Conservation (phyloP, 768 basidiomycete genomes). For the Agaricus blazei region DNA sequence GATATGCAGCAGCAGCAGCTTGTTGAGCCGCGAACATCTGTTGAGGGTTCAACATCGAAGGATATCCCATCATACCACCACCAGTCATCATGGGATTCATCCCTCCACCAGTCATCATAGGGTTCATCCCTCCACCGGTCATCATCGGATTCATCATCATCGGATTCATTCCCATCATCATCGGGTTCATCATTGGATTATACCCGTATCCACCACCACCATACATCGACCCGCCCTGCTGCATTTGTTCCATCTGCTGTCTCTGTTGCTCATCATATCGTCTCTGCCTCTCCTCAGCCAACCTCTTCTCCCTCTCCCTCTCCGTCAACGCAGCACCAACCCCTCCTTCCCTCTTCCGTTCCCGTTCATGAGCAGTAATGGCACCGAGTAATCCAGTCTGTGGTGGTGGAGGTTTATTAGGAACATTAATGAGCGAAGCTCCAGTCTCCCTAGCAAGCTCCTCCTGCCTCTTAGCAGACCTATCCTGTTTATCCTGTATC, state of each 20-base stretch:
- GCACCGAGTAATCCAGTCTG: slow-evolving; percentile 95
- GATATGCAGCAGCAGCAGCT: slow-evolving; percentile 82
- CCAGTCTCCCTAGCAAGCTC: slow-evolving; percentile 90
- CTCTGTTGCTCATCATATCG: slow-evolving; percentile 89
- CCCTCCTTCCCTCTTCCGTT: slow-evolving; percentile 91
- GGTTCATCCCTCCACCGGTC: slow-evolving; percentile 38
- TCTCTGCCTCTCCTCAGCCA: slow-evolving; percentile 90
- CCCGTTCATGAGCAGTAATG: slow-evolving; percentile 91
- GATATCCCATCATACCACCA: slow-evolving; percentile 42
- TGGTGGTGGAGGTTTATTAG: slow-evolving; percentile 89
- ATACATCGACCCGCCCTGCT: slow-evolving; percentile 71
- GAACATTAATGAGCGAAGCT: slow-evolving; percentile 92
- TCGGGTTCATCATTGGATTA: slow-evolving; percentile 79
- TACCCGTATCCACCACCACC: slow-evolving; percentile 44
- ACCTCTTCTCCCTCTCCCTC: slow-evolving; percentile 86
- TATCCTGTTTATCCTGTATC: slow-evolving; percentile 91
- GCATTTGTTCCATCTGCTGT: slow-evolving; percentile 88
- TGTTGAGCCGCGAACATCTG: slow-evolving; percentile 79
- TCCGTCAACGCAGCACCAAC: slow-evolving; percentile 94
- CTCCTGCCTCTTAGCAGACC: slow-evolving; percentile 94
- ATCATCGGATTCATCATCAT: slow-evolving; percentile 48
- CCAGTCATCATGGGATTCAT: slow-evolving; percentile 44
- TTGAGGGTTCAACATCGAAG: slow-evolving; percentile 70
- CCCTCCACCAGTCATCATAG: slow-evolving; percentile 50
- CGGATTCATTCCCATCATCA: slow-evolving; percentile 54